Percentiles rank a stretch among this genome's conserved stretches.
These are phyloP conservation scores for Daldinia sp. DNA, from an alignment of 2,329 filamentous ascomycete species.

Conservation along the genomic window DNA sequence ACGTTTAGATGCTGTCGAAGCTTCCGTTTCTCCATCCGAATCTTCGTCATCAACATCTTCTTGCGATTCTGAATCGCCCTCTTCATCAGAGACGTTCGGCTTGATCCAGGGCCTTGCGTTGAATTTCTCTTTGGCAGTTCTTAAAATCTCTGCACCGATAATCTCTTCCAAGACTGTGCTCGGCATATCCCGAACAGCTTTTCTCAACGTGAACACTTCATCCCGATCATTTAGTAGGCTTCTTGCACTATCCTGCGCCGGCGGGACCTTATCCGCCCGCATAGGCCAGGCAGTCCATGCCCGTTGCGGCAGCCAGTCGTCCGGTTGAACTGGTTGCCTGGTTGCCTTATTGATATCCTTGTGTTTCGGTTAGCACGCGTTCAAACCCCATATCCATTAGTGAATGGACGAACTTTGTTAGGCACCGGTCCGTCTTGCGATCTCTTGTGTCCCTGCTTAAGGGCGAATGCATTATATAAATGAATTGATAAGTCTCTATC, in stretches of 20 bases:
- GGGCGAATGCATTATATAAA: constrained; percentile 80
- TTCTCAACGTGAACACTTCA: constrained; percentile 63
- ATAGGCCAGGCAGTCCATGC: constrained; percentile 91
- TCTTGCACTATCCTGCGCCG: constrained; percentile 65
- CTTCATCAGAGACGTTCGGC: constrained; percentile 28
- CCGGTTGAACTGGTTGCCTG: constrained; percentile 43
- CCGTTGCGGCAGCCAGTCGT: constrained; percentile 65
- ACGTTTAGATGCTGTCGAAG: constrained; percentile 22
- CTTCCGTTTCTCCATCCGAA: constrained; percentile 37
- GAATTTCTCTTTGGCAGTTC: constrained; percentile 76
- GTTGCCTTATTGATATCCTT: constrained; percentile 50
- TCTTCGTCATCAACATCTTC: constrained; percentile 28
- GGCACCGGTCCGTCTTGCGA: constrained; percentile 39
- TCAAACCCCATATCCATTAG: neutral
- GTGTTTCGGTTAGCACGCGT: constrained; percentile 16
- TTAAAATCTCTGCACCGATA: constrained; percentile 74
- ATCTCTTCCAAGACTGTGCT: constrained; percentile 77
- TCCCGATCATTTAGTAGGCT: constrained; percentile 52
- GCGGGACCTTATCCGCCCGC: constrained; percentile 70
- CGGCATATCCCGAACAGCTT: constrained; percentile 58
- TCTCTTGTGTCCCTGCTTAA: constrained; percentile 64
- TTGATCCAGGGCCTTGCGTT: constrained; percentile 52
- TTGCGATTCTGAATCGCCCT: constrained; percentile 20
- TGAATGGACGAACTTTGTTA: constrained; percentile 53
- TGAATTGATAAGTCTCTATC: constrained; percentile 79